Evolutionary conservation across 2,329 filamentous ascomycete genomes (phyloP).

Genomic region (Cadophora malorum): DNA sequence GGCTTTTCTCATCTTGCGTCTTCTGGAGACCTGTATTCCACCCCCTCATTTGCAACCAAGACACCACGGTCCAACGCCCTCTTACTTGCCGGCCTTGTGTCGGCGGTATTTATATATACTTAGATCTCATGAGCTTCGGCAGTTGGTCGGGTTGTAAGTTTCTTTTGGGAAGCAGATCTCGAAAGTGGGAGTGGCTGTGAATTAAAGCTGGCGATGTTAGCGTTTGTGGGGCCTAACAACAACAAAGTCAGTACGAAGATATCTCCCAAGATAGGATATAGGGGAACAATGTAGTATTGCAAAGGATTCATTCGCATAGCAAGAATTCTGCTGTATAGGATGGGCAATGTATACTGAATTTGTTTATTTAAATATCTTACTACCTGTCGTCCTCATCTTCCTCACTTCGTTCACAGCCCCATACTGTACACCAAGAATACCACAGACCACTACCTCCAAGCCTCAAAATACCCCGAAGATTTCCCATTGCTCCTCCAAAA

Average conservation of each 20-base stretch:
- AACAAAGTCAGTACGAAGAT: too few species aligned
- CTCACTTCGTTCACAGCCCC: too few species aligned
- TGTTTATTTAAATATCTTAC: too few species aligned
- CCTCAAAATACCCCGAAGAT: neutral
- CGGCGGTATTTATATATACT: neutral
- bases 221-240: neutral
- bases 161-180: neutral
- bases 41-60: neutral
- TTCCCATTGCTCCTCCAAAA: neutral
- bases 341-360: too few species aligned
- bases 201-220: neutral
- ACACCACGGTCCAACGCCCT: neutral
- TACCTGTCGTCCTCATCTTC: too few species aligned
- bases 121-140: neutral
- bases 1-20: neutral
- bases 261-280: too few species aligned
- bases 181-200: neutral
- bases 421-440: too few species aligned
- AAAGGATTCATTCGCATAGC: neutral
- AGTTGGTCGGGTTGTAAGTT: neutral
- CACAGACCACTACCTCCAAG: neutral
- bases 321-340: too few species aligned
- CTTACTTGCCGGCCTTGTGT: neutral
- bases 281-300: too few species aligned
- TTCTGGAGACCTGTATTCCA: neutral